Conservation (phyloP, 352 stramenopile species). For the Thalassiosira hispida region DNA sequence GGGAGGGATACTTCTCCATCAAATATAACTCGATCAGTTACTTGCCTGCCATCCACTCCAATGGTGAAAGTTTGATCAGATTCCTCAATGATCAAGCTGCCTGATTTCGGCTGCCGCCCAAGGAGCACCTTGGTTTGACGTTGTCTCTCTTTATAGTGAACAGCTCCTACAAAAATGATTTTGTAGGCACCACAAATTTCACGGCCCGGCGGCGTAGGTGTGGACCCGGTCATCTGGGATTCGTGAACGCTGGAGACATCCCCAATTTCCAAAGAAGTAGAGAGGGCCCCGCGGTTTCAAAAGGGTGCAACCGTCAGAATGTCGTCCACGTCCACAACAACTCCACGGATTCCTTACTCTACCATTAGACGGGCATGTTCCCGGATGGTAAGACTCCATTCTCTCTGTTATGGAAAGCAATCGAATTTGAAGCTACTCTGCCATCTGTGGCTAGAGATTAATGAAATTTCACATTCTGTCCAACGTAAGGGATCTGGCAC, state of each 20-base stretch:
- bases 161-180: conserved; percentile 5
- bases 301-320: no score
- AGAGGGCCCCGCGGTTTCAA: not conserved
- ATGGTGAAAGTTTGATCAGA: conserved; percentile 14
- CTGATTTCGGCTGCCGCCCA: not conserved
- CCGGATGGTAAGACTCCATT: no score
- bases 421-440: no score
- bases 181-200: conserved; percentile 13
- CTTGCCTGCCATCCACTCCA: conserved; percentile 8
- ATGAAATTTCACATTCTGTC: no score
- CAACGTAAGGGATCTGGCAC: no score
- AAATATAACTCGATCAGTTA: conserved; percentile 1
- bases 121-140: conserved; percentile 11
- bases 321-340: no score
- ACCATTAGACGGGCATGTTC: no score
- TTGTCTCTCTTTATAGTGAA: not conserved
- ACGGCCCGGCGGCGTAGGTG: conserved; percentile 12
- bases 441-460: no score
- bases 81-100: conserved; percentile 18
- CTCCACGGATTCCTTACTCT: no score
- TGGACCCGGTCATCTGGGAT: conserved; percentile 26
- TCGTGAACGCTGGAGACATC: conserved; percentile 25
- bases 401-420: no score
- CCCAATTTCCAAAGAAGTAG: conserved; percentile 41
- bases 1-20: conserved; percentile 11